Conservation (phyloP, 257 asterid genomes). For the Fraxinus americana region DNA sequence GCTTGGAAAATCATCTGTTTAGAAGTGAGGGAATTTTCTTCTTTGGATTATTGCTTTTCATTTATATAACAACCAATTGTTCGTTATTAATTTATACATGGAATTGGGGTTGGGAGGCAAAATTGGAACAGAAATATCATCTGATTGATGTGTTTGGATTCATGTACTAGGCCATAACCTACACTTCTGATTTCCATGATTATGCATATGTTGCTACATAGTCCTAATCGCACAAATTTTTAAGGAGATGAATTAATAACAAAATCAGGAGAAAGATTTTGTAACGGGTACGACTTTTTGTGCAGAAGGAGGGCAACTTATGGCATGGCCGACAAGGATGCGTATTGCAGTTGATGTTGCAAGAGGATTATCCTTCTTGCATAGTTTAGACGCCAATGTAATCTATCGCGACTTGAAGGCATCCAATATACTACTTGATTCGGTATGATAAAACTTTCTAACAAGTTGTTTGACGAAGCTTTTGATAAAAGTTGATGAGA, state of each 20-base stretch:
- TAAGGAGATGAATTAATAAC: not conserved
- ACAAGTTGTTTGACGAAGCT: no score
- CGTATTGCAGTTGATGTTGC: conserved; percentile 63
- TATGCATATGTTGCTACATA: not conserved
- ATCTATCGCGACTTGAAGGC: conserved; percentile 74
- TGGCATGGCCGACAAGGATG: conserved; percentile 63
- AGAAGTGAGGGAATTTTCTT: conserved; percentile 42
- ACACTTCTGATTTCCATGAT: not conserved
- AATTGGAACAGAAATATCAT: no score
- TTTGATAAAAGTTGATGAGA: no score
- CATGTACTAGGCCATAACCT: not conserved
- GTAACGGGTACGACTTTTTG: not conserved
- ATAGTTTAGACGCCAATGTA: conserved; percentile 56
- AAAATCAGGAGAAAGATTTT: no score
- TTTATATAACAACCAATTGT: not conserved
- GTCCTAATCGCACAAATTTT: not conserved
- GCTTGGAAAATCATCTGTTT: conserved; percentile 78
- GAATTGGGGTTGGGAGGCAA: no score
- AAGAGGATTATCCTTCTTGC: conserved; percentile 61
- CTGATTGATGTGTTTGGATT: not conserved
- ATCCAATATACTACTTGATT: conserved; percentile 63
- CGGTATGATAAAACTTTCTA: conserved; percentile 39
- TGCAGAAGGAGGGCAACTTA: conserved; percentile 62
- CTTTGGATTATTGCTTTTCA: not conserved
- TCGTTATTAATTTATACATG: not conserved